Conservation (phyloP, 345 rosid genomes). For the Triadica sebifera region DNA sequence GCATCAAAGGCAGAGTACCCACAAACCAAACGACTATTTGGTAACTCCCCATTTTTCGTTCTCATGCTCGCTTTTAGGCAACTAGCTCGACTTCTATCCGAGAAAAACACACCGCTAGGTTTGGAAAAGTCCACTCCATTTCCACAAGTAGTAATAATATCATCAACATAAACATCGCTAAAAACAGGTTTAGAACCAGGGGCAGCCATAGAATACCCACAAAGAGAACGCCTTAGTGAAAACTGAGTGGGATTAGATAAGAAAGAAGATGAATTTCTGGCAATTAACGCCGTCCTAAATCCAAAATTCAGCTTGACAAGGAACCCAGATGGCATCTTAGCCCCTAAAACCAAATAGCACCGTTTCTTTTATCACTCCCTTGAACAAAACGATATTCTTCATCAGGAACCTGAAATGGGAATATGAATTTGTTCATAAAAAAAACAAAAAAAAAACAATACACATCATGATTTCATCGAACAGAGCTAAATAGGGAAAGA, state of each 20-base stretch:
- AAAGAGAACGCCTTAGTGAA: conserved; percentile 16
- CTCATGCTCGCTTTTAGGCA: conserved; percentile 48
- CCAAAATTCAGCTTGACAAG: conserved; percentile 52
- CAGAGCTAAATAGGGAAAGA: not conserved
- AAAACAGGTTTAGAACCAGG: conserved; percentile 63
- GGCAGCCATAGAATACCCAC: conserved; percentile 55
- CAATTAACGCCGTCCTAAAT: conserved; percentile 30
- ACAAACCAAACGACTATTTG: conserved; percentile 39
- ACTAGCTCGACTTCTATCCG: conserved; percentile 37
- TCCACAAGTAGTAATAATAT: conserved; percentile 46
- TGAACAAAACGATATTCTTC: conserved; percentile 14
- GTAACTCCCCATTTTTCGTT: conserved; percentile 37
- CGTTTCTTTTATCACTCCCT: conserved; percentile 18
- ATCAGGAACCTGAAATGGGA: conserved; percentile 24
- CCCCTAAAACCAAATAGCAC: conserved; percentile 15
- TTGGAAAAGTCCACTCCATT: conserved; percentile 55
- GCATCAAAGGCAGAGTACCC: conserved; percentile 39
- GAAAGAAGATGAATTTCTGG: conserved; percentile 21
- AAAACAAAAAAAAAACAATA: too few species aligned
- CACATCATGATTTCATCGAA: not conserved
- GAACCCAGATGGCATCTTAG: conserved; percentile 58
- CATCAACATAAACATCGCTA: conserved; percentile 69
- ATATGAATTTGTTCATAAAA: not conserved
- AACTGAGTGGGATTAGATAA: conserved; percentile 25
- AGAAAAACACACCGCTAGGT: conserved; percentile 54